Base-by-base conservation (phyloP, 2,329 filamentous ascomycete species). In the Claviceps cyperi region DNA sequence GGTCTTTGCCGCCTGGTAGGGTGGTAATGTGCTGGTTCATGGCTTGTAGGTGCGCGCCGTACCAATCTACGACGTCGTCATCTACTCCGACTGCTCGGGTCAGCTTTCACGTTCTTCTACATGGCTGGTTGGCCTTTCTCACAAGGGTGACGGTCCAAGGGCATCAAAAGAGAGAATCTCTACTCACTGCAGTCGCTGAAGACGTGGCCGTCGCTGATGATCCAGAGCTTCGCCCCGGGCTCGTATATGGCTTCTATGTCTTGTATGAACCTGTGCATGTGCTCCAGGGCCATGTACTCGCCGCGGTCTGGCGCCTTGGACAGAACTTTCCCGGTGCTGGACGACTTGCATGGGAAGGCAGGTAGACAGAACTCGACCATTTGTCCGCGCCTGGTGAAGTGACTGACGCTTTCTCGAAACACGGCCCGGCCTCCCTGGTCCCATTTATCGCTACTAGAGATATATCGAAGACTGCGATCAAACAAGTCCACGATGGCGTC, bases 161-260 rank as follows among this genome's bases (percentile, higher is more conserved):
- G 37, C 7, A 7, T 2, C 1, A 3, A 45, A 36, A 11, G 14
- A 35, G 24, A 11, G 19, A 53, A 60, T 54, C 47, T 8, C 13
- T 22, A 50, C 51, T 52, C 28, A 64, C 63, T 69, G 58, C 67
- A 71, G 53, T 72, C 66, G 21, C 63, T 64, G 35, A 69, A 67
- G 6, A 68, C 65, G 51, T 69, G 66, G 4, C 66, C 66, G n/a
- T 68, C 66, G 41, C 64, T 66, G 24, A 69, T 61, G 48, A 69
- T 61, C 57, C 57, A 63, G n/a, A 69, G 45, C 46, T 58, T 62
- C 22, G 60, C 65, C 2, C 66, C 65, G 0, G 60, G 62, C 5
- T 47, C 15, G 28, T 68, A 67, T 2, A 67, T 47, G 19, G 57
- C 49, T 44, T 62, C 57, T n/a, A 66, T 50, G 13, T 49, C 53